These are phyloP conservation scores for Carex cristatella DNA, from an alignment of 176 grass and related monocot genomes.

Conservation along the genomic window DNA sequence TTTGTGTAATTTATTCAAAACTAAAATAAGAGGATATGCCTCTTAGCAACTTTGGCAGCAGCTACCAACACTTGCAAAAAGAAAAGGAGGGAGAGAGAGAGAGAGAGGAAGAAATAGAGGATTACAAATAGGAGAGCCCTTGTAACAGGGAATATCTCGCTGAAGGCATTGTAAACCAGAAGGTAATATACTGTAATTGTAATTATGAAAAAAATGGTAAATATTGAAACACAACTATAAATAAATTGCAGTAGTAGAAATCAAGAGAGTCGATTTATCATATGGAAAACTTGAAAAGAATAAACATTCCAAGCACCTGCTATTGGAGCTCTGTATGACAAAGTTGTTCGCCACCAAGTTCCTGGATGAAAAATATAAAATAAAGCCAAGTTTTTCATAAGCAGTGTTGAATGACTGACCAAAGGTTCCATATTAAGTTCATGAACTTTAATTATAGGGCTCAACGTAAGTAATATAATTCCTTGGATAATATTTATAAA, in stretches of 20 bases:
- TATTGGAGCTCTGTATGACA: constrained; percentile 44
- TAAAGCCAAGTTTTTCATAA: background rate
- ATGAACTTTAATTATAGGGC: constrained; percentile 3
- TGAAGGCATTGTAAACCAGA: constrained; percentile 55
- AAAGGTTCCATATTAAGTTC: constrained; percentile 1
- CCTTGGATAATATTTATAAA: background rate
- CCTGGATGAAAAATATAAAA: constrained; percentile 25
- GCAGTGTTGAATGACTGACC: background rate
- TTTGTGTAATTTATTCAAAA: background rate
- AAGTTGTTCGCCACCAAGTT: constrained; percentile 90
- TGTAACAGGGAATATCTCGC: constrained; percentile 48
- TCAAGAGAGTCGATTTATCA: background rate
- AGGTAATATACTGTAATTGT: constrained; percentile 42
- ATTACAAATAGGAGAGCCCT: constrained; percentile 52
- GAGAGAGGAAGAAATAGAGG: background rate
- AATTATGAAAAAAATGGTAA: background rate
- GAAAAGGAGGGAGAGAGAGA: background rate
- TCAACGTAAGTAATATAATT: background rate
- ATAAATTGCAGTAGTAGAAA: background rate
- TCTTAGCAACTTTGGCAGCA: background rate
- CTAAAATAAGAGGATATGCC: background rate
- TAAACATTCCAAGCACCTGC: constrained; percentile 35
- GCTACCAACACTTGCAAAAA: background rate
- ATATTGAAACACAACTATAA: background rate
- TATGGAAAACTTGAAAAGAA: background rate